Conservation (phyloP, 2,329 filamentous ascomycete genomes). For the Diaporthe humulicola region DNA sequence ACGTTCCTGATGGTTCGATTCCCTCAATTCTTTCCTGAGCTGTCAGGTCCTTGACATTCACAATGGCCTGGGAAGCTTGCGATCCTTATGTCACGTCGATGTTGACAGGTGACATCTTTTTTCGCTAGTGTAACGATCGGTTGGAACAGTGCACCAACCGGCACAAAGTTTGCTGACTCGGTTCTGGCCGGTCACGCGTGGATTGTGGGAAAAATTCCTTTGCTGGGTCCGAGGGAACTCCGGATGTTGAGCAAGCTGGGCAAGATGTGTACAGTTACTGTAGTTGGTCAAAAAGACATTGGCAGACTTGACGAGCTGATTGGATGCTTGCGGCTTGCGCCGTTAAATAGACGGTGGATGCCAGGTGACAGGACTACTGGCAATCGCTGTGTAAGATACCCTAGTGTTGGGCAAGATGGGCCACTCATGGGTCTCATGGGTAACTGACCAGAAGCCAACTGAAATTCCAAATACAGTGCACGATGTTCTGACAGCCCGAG, state of each 20-base stretch:
- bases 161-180: slow-evolving; percentile 38
- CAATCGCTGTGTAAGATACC: background rate
- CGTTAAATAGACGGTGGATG: background rate
- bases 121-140: background rate
- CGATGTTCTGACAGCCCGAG: background rate
- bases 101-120: background rate
- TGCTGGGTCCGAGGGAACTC: slow-evolving; percentile 28
- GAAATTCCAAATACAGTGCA: background rate
- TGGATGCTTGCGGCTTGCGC: slow-evolving; percentile 6
- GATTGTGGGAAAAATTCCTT: slow-evolving; percentile 21
- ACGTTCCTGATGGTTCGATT: background rate
- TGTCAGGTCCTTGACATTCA: background rate
- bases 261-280: background rate
- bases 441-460: background rate
- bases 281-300: background rate
- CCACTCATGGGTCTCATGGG: background rate
- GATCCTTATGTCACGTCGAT: background rate
- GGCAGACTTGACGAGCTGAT: slow-evolving; percentile 7
- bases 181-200: slow-evolving; percentile 6
- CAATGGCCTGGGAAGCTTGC: background rate
- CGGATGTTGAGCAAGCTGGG: slow-evolving; percentile 4
- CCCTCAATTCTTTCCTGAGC: background rate
- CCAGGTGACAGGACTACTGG: background rate
- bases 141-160: background rate
- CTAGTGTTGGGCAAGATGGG: background rate